A percentile compares a stretch with the other conserved stretches of the same genome.
Evolutionary conservation across 495 filamentous ascomycete genomes (phyloP).

Genomic region (Penicillium robsamsonii): DNA sequence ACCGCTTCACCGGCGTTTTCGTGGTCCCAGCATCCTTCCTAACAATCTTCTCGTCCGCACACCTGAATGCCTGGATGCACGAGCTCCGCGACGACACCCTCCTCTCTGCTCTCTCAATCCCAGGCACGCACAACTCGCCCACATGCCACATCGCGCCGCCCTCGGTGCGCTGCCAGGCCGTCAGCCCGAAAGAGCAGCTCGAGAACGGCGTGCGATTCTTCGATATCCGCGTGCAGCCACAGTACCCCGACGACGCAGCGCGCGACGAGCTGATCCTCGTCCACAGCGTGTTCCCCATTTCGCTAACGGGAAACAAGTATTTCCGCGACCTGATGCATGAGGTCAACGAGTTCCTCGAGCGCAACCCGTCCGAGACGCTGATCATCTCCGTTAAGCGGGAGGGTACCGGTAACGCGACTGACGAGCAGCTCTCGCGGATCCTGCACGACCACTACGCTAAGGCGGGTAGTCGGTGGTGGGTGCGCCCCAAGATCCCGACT

Average conservation of each 20-base stretch:
- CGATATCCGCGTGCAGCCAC: slow-evolving; percentile 77
- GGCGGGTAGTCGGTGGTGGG: slow-evolving; percentile 70
- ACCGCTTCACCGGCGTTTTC: slow-evolving; percentile 72
- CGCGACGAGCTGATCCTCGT: slow-evolving; percentile 63
- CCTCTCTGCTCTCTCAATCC: slow-evolving; percentile 81
- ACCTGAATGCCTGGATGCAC: slow-evolving; percentile 78
- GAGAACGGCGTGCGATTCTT: slow-evolving; percentile 92
- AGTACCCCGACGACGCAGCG: slow-evolving; percentile 51
- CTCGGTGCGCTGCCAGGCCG: slow-evolving; percentile 90
- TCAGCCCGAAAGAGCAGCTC: slow-evolving; percentile 71
- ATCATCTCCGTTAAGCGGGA: slow-evolving; percentile 91
- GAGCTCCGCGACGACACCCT: slow-evolving; percentile 64
- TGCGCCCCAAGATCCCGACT: slow-evolving; percentile 71
- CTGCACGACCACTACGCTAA: slow-evolving; percentile 68
- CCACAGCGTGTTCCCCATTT: slow-evolving; percentile 77
- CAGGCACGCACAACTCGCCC: slow-evolving; percentile 93
- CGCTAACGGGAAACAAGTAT: slow-evolving; percentile 68
- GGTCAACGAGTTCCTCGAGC: slow-evolving; percentile 69
- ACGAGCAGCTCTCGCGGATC: slow-evolving; percentile 72
- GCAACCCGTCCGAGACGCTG: slow-evolving; percentile 75
- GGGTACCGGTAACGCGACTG: slow-evolving; percentile 74
- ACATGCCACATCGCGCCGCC: slow-evolving; percentile 81
- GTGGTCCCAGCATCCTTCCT: slow-evolving; percentile 61
- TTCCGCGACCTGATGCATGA: slow-evolving; percentile 69
- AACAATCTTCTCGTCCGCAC: slow-evolving; percentile 70